These are phyloP conservation scores for Bondarzewia mesenterica DNA, from an alignment of 1,284 basidiomycete genomes.

Conservation along the genomic window DNA sequence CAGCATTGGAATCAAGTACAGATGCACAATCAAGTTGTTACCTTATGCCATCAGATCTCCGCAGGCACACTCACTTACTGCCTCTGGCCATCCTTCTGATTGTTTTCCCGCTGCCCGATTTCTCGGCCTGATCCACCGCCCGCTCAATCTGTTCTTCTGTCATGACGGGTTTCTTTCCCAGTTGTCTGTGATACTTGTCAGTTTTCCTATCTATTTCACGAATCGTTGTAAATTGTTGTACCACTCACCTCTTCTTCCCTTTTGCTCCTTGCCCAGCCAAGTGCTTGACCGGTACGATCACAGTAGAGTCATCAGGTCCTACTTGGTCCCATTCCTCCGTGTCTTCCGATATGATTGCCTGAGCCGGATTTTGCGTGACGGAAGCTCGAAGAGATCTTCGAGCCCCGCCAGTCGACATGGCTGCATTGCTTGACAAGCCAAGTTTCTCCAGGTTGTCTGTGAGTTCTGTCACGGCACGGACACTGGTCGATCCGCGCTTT, in stretches of 20 bases:
- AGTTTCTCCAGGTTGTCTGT: slow-evolving; percentile 9
- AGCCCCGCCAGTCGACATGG: neutral
- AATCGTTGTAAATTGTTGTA: neutral
- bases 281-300: slow-evolving; percentile 24
- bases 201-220: neutral
- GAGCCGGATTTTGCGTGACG: neutral
- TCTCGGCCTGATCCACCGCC: slow-evolving; percentile 13
- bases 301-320: slow-evolving; percentile 19
- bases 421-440: slow-evolving; percentile 1
- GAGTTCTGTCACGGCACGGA: slow-evolving; percentile 5
- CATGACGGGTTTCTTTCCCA: slow-evolving; percentile 33
- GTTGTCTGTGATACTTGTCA: slow-evolving; percentile 20
- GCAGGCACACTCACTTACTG: slow-evolving; percentile 10
- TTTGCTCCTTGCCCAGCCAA: slow-evolving; percentile 17
- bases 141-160: slow-evolving; percentile 36
- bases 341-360: too few relatives aligned
- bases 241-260: slow-evolving; percentile 31
- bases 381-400: neutral
- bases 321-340: slow-evolving; percentile 7
- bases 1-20: too few relatives aligned
- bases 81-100: slow-evolving; percentile 14
- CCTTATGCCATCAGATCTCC: too few relatives aligned
- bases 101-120: slow-evolving; percentile 8
- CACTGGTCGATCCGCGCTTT: neutral
- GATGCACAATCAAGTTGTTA: too few relatives aligned